Evolutionary conservation across 768 basidiomycete species (phyloP), one percentile per base, ranked within the genome.

Genomic region (Lactarius psammicola): DNA sequence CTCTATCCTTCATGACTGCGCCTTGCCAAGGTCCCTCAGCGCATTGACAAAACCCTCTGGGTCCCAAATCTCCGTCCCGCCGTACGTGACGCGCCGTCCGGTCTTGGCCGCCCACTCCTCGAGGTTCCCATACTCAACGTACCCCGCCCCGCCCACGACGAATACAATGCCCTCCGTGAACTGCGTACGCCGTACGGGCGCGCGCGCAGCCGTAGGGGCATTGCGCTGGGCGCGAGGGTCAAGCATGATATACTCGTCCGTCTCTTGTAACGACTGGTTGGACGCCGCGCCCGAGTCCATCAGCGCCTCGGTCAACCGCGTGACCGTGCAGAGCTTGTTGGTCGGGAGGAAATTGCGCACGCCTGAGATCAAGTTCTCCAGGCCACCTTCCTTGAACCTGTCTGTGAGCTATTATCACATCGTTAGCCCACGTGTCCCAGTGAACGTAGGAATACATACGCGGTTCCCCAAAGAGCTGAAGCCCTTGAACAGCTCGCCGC

Each of bases 291-390:
- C 88, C 0, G 97, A 95, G 74, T 99, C 97, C 95, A 98, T 98
- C 33, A 99, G 81, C 26, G 97, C 96, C 73, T 98, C 97, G 1
- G 92, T 88, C 36, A 99, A 81, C 13, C 97, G 88, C 0, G 97
- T 98, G 55, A 96, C 87, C 13, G 94, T 89, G 57, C 97, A 84
- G 44, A 97, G 84, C 77, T 99, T 96, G 74, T 94, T 93, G 2
- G 93, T 89, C 0, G 97, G 97, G 20, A 99, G 78, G 81, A 99
- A 95, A 78, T 97, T 98, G 76, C 96, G 97, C 72, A 99, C 97
- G 44, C 95, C 96, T 0, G 95, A 95, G 68, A 99, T 92, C 18
- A 99, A 81, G 75, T 96, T 96, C 75, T 98, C 95, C 36, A 98
- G 82, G n/a, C 94, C 94, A 40, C 95, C 92, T 73, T 97, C 96